Base-by-base conservation (phyloP, 2,329 filamentous ascomycete species). In the Claviceps lovelessii region DNA sequence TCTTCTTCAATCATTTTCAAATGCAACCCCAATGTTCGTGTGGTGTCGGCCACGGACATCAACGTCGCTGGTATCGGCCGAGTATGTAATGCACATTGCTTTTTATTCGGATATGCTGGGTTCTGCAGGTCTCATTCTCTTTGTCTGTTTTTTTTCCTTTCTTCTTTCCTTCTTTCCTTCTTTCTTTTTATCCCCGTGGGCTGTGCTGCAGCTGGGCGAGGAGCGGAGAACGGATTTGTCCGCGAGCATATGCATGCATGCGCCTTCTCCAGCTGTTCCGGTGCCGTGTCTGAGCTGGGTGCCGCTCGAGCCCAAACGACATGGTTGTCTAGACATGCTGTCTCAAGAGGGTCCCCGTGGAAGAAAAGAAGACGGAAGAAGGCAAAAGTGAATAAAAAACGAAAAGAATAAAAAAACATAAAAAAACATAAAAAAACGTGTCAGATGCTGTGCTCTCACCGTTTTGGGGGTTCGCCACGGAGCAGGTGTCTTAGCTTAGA, bases 81-180 rank as follows among this genome's bases (percentile, higher is more conserved):
- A 46, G 44, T 15, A 46, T 13, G 23, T 13, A 13, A 28, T 15
- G 23, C 13, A 46, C 23, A 23, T 13, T 46, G 17, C 37, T 44
- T 42, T 62, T 61, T 59, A 17, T 17, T 17, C 15, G 37, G 37
- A 3, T 5, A 17, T 17, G 37, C 15, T 39, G 31, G 31, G 5
- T 66, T 59, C 59, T 59, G 51, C 23, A 19, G 23, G 23, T 23
- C 23, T 23, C 23, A 23, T 47, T 9, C n/a, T 29, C 28, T 31
- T 47, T 47, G 42, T 31, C 4, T 7, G 9, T 47, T 15, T 47
- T 29, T 33, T 33, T 17, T 17, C 13, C 17, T 8, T 48, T n/a
- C 3, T 48, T 13, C 33, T 48, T n/a, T 19, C 4, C 15, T 29
- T 33, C n/a, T 17, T 17, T 13, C 17, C 8, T 48, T n/a, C 3